phyloP scores from a whole-genome alignment of 441 rosid species.

The Euphorbia schlechtendalii region DNA sequence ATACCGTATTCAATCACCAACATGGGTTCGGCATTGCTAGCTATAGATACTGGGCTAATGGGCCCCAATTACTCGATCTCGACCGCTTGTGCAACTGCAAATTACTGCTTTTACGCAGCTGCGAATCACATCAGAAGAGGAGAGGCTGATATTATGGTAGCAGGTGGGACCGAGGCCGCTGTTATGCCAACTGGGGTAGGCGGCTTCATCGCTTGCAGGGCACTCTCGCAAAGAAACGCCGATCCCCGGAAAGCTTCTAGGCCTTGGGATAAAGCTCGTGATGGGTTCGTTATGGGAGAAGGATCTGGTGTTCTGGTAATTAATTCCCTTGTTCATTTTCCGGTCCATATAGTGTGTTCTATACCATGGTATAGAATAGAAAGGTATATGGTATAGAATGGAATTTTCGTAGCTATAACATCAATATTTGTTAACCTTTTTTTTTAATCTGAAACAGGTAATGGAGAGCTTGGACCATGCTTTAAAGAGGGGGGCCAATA shows the following conservation, averaged over 20 bases:
- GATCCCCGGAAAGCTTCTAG: conserved; percentile 53
- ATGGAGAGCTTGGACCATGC: conserved; percentile 68
- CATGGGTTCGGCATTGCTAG: conserved; percentile 63
- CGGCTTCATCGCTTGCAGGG: conserved; percentile 58
- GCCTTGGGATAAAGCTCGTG: conserved; percentile 65
- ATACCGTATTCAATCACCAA: conserved; percentile 68
- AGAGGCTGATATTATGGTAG: conserved; percentile 57
- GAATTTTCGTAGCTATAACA: too few relatives aligned
- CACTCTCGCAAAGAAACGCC: conserved; percentile 53
- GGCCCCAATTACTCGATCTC: conserved; percentile 72
- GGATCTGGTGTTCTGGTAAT: conserved; percentile 60
- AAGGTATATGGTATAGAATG: too few relatives aligned
- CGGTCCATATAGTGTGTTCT: too few relatives aligned
- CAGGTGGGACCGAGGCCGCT: conserved; percentile 62
- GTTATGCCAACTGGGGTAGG: conserved; percentile 43
- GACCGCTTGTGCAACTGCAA: conserved; percentile 68
- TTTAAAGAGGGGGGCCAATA: too few relatives aligned
- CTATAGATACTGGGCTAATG: conserved; percentile 63
- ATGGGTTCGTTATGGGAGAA: conserved; percentile 72
- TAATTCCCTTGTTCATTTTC: not conserved
- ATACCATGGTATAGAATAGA: too few relatives aligned
- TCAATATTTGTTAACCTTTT: too few relatives aligned
- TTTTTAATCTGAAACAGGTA: conserved; percentile 22
- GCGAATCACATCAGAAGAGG: conserved; percentile 69
- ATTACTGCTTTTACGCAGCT: conserved; percentile 58